Conservation (phyloP, 2,329 filamentous ascomycete genomes). For the Clonostachys solani region DNA sequence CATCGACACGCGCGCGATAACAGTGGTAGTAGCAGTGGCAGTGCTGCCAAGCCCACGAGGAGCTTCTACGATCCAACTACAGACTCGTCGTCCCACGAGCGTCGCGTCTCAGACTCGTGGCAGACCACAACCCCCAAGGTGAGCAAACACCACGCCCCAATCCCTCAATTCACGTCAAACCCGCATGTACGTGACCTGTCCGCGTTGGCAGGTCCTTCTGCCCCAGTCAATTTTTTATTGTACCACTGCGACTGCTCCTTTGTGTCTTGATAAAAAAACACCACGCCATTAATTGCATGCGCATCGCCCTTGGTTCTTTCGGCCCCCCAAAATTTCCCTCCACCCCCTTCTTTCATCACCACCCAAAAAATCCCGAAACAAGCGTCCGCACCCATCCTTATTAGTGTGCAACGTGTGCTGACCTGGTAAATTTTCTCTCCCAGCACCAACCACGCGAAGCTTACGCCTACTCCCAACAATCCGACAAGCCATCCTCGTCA, state of each 20-base stretch:
- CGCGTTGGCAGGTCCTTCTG: no score
- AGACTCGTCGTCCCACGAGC: constrained; percentile 41
- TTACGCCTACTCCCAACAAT: constrained; percentile 39
- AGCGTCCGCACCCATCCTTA: constrained; percentile 3
- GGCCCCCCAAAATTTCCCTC: not conserved
- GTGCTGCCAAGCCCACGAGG: not conserved
- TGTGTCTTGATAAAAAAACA: no score
- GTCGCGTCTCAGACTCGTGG: constrained; percentile 43
- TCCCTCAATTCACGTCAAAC: no score
- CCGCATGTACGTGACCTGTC: no score
- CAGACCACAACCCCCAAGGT: constrained; percentile 43
- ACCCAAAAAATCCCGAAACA: constrained; percentile 5
- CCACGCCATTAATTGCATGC: not conserved
- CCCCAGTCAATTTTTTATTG: no score
- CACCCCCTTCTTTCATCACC: constrained; percentile 4
- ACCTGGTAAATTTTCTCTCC: constrained; percentile 14
- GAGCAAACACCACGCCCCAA: constrained; percentile 16
- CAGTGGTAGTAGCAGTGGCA: constrained; percentile 11
- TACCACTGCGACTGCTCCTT: no score
- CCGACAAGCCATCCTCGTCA: constrained; percentile 31
- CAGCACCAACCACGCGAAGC: constrained; percentile 40
- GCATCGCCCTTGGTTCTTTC: not conserved
- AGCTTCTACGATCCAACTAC: constrained; percentile 49
- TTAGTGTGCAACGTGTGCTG: constrained; percentile 10
- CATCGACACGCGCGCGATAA: constrained; percentile 21